These are phyloP conservation scores for Pseudogymnoascus sp. DNA, from an alignment of 2,329 filamentous ascomycete species.

Conservation along the genomic window DNA sequence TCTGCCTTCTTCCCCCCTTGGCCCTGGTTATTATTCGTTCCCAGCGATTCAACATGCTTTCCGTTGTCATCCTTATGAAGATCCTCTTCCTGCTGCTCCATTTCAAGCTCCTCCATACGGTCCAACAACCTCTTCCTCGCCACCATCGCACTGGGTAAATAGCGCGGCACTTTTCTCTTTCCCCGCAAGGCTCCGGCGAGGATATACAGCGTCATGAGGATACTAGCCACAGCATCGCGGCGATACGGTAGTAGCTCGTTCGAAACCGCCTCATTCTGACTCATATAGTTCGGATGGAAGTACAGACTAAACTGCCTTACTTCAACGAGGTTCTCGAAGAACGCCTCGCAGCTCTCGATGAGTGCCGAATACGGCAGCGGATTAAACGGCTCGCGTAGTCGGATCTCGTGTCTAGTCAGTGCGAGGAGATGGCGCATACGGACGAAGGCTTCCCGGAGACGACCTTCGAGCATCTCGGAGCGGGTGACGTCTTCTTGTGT, in stretches of 20 bases:
- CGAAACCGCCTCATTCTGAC: constrained; percentile 41
- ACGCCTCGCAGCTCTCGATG: constrained; percentile 46
- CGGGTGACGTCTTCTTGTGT: constrained; percentile 41
- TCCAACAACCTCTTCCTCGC: constrained; percentile 45
- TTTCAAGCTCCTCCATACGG: constrained; percentile 42
- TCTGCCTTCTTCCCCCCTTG: constrained; percentile 44
- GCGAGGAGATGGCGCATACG: constrained; percentile 48
- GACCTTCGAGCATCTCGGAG: constrained; percentile 51
- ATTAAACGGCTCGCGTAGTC: constrained; percentile 49
- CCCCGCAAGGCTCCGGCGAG: constrained; percentile 47
- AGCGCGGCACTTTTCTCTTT: constrained; percentile 43
- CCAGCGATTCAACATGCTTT: constrained; percentile 22
- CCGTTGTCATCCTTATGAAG: not conserved
- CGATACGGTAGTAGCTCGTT: constrained; percentile 42
- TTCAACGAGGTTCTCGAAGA: constrained; percentile 51
- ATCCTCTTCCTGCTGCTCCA: constrained; percentile 21
- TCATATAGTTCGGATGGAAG: constrained; percentile 46
- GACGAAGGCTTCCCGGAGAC: constrained; percentile 52
- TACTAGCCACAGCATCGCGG: constrained; percentile 48
- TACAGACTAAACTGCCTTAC: constrained; percentile 50
- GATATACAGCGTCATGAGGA: constrained; percentile 51
- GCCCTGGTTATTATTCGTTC: constrained; percentile 23
- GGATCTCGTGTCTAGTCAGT: constrained; percentile 51
- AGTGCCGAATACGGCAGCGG: constrained; percentile 48
- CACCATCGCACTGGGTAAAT: constrained; percentile 47